Conservation (phyloP, 306 rosid genomes). For the Vigna trinervia region DNA sequence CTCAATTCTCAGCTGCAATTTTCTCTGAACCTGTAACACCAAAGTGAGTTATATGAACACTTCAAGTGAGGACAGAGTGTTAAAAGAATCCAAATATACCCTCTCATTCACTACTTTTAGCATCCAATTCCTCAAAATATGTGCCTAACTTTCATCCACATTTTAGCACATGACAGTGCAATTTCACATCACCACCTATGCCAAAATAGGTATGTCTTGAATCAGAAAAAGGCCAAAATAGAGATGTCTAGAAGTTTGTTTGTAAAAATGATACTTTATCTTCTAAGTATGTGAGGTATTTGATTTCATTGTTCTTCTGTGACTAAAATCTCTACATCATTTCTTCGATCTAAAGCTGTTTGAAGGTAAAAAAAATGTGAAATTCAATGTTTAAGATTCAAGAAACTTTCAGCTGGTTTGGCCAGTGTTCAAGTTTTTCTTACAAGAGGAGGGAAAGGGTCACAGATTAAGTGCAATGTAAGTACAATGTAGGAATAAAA, state of each 20-base stretch:
- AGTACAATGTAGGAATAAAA: neutral
- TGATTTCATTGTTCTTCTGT: neutral
- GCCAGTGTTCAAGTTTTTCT: neutral
- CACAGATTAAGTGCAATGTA: slow-evolving; percentile 2
- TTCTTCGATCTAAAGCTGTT: neutral
- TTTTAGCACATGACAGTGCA: slow-evolving; percentile 14
- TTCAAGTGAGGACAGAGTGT: slow-evolving; percentile 6
- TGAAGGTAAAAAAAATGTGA: neutral
- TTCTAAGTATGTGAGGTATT: neutral
- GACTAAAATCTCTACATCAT: slow-evolving; percentile 2
- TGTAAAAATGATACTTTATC: neutral
- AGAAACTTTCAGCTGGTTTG: slow-evolving; percentile 31
- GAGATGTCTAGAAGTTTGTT: slow-evolving; percentile 1
- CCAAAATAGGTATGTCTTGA: neutral
- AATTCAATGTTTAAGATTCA: slow-evolving; percentile 3
- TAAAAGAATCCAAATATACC: slow-evolving; percentile 3
- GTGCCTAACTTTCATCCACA: neutral
- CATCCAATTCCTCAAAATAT: neutral
- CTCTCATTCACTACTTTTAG: slow-evolving; percentile 8
- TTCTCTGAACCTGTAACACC: slow-evolving; percentile 58
- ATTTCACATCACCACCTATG: slow-evolving; percentile 1
- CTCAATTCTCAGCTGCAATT: slow-evolving; percentile 56
- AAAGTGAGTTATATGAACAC: slow-evolving; percentile 20
- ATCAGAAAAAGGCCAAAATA: neutral
- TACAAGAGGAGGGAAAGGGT: neutral